Percentiles rank a stretch among this genome's conserved stretches.
Evolutionary conservation across 164 flowering plant species (phyloP).

Genomic region (Annona cherimola): DNA sequence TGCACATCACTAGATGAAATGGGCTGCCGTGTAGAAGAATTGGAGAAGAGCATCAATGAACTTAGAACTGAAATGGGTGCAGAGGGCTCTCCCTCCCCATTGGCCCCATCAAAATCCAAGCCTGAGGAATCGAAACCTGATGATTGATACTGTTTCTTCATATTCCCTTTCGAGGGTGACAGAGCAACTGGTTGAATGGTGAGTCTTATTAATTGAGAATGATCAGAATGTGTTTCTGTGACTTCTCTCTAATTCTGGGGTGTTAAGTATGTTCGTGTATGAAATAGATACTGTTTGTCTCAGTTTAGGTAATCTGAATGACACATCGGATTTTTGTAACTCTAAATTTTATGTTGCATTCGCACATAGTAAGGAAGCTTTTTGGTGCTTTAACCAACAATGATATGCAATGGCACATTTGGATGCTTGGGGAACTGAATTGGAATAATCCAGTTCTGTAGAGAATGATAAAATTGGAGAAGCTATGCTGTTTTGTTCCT

Average conservation of each 20-base stretch:
- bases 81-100: conserved; percentile 71
- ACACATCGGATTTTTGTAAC: too few relatives aligned
- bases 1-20: conserved; percentile 70
- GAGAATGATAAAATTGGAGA: background rate
- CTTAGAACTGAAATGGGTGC: conserved; percentile 72
- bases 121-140: conserved; percentile 18
- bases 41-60: conserved; percentile 87
- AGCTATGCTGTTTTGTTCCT: background rate
- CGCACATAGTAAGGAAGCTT: too few relatives aligned
- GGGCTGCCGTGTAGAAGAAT: conserved; percentile 73
- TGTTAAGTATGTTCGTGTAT: too few relatives aligned
- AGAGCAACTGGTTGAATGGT: background rate
- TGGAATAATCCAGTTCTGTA: background rate
- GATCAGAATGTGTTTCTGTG: background rate
- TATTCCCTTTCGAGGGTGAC: background rate
- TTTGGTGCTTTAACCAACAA: too few relatives aligned
- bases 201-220: background rate
- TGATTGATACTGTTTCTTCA: too few relatives aligned
- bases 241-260: background rate
- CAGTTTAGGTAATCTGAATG: too few relatives aligned
- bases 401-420: background rate
- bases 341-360: too few relatives aligned
- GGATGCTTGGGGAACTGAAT: background rate
- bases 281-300: too few relatives aligned
- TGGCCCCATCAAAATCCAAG: conserved; percentile 13